These are phyloP conservation scores for Amaranthus cruentus DNA, from an alignment of 148 eudicot species.

Conservation along the genomic window DNA sequence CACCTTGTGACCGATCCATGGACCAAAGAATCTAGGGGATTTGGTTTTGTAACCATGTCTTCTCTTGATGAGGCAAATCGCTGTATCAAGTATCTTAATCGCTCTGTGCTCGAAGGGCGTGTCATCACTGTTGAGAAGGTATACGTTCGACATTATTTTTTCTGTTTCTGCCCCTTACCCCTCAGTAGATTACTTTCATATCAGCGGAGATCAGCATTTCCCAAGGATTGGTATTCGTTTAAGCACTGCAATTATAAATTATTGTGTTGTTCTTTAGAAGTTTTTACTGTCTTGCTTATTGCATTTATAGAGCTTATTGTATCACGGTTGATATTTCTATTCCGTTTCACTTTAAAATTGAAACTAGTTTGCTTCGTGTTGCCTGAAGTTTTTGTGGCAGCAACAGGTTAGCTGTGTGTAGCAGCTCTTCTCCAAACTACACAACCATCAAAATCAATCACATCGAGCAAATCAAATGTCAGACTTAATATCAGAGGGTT, in stretches of 20 bases:
- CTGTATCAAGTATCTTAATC: slow-evolving; percentile 71
- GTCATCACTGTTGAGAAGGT: slow-evolving; percentile 99
- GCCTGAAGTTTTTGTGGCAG: slow-evolving; percentile 79
- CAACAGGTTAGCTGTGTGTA: slow-evolving; percentile 80
- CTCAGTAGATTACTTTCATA: neutral
- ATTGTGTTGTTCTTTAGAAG: too few relatives aligned
- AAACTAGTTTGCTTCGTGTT: slow-evolving; percentile 49
- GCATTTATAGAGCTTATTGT: slow-evolving; percentile 3
- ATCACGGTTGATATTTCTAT: slow-evolving; percentile 17
- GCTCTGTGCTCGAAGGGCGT: slow-evolving; percentile 86
- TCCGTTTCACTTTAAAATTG: slow-evolving; percentile 26
- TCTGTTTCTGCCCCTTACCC: neutral
- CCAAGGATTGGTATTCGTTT: slow-evolving; percentile 2
- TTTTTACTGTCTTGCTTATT: neutral
- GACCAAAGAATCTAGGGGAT: slow-evolving; percentile 88
- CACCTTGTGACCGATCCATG: slow-evolving; percentile 92
- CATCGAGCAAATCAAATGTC: slow-evolving; percentile 68
- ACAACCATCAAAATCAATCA: slow-evolving; percentile 69
- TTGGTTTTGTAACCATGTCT: slow-evolving; percentile 95
- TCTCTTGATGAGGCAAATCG: slow-evolving; percentile 63
- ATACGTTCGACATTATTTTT: slow-evolving; percentile 8
- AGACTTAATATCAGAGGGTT: slow-evolving; percentile 77
- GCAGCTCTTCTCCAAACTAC: slow-evolving; percentile 97
- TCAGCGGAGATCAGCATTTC: neutral
- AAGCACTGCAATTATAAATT: neutral